Conservation (phyloP, 768 basidiomycete genomes). For the Lactarius hengduanensis region DNA sequence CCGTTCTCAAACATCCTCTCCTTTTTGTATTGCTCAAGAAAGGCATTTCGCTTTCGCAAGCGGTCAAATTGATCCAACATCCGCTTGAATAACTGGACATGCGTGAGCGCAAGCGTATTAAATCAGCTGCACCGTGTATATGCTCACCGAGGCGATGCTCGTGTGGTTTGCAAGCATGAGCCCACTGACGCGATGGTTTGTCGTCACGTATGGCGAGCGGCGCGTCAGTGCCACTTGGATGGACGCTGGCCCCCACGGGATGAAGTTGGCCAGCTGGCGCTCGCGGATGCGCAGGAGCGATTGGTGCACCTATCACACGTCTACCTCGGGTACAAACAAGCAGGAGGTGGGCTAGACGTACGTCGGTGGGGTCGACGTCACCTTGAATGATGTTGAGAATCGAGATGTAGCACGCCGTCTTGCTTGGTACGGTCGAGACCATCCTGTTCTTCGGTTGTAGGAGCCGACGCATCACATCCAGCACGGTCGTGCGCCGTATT, state of each 20-base stretch:
- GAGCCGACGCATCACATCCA: slow-evolving; percentile 97
- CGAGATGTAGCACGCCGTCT: slow-evolving; percentile 94
- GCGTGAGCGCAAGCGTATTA: slow-evolving; percentile 2
- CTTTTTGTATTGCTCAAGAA: slow-evolving; percentile 96
- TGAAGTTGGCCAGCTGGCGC: slow-evolving; percentile 94
- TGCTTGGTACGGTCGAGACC: slow-evolving; percentile 91
- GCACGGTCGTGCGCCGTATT: slow-evolving; percentile 92
- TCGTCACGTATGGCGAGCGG: slow-evolving; percentile 82
- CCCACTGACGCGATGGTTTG: slow-evolving; percentile 93
- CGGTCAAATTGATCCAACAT: slow-evolving; percentile 95
- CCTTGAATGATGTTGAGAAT: slow-evolving; percentile 98
- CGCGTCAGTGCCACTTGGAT: slow-evolving; percentile 96
- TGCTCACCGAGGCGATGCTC: slow-evolving; percentile 88
- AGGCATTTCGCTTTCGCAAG: slow-evolving; percentile 84
- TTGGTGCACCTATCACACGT: slow-evolving; percentile 78
- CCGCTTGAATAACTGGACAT: slow-evolving; percentile 80
- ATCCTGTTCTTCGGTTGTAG: slow-evolving; percentile 98
- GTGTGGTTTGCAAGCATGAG: slow-evolving; percentile 99
- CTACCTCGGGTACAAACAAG: slow-evolving; percentile 3
- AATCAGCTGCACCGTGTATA: background rate
- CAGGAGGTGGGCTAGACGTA: slow-evolving; percentile 38
- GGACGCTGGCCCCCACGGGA: slow-evolving; percentile 98
- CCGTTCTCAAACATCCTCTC: slow-evolving; percentile 94
- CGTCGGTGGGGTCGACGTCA: slow-evolving; percentile 97
- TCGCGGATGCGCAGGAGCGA: slow-evolving; percentile 95